Evolutionary conservation across 352 stramenopile species (phyloP).

Genomic region (Pythium brassicae): DNA sequence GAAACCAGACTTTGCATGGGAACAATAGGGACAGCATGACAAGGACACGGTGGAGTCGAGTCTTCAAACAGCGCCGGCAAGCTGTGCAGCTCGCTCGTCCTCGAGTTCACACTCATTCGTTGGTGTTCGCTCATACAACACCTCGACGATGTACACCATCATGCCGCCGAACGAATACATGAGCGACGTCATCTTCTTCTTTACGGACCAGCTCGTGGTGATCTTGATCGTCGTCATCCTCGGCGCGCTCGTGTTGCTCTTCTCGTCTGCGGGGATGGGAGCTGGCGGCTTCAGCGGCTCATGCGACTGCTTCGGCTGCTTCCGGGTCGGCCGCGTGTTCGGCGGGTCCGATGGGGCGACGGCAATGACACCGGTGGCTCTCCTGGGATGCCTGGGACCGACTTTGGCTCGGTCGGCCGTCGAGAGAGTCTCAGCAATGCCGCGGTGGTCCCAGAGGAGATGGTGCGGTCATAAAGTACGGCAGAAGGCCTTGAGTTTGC

Average conservation of each 20-base stretch:
- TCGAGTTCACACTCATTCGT: conserved; percentile 42
- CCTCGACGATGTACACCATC: conserved; percentile 40
- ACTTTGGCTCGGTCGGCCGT: conserved; percentile 1
- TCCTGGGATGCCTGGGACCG: not conserved
- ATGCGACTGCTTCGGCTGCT: conserved; percentile 41
- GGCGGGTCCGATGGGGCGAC: not conserved
- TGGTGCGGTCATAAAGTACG: conserved; percentile 4
- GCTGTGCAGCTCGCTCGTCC: conserved; percentile 23
- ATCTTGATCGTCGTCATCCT: conserved; percentile 32
- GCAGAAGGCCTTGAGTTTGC: too few relatives aligned
- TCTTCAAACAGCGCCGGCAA: too few relatives aligned
- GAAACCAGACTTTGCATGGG: too few relatives aligned
- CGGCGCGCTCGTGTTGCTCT: conserved; percentile 28
- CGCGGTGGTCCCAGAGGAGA: conserved; percentile 11
- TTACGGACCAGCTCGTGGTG: conserved; percentile 45
- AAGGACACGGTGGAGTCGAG: too few relatives aligned
- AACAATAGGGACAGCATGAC: too few relatives aligned
- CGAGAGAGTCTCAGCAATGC: conserved; percentile 8
- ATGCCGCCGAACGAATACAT: conserved; percentile 59
- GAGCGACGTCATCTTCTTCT: conserved; percentile 79
- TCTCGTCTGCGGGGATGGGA: conserved; percentile 25
- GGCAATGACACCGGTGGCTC: not conserved
- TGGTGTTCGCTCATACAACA: conserved; percentile 51
- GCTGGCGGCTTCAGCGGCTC: conserved; percentile 28
- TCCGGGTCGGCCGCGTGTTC: conserved; percentile 10